Base-by-base conservation (phyloP, 441 rosid species). In the Erodium texanum region DNA sequence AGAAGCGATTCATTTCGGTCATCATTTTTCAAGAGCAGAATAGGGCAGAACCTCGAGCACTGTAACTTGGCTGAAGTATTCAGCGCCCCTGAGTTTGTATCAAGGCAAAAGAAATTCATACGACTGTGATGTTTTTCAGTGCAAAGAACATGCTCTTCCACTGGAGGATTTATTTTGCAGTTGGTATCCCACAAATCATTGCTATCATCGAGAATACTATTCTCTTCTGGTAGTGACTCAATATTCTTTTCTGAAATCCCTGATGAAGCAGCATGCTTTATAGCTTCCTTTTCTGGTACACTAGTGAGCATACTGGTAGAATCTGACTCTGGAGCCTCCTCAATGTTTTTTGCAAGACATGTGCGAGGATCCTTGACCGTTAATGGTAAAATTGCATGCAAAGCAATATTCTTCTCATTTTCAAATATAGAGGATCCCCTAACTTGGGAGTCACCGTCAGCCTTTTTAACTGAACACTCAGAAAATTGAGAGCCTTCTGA, bases 11-110 rank as follows among this genome's bases (percentile, higher is more conserved):
- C 82, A 75, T 52, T 76, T 56, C 66, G 64, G 16, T 77, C 73
- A 61, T 78, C 76, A 73, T 79, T 85, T 82, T 80, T 87, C 56
- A 93, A 86, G 81, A 93, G 86, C 75, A 90, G 62, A 71, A 82
- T 66, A 65, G 93, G 91, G 75, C 93, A 89, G 68, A 82, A 82
- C 73, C 84, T 85, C 16, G 87, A 78, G 74, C 75, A 73, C 77
- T 76, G 85, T 34, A 59, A 76, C 76, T 77, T 70, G 11, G 74
- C 59, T 70, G 81, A 75, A 69, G 79, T 32, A 66, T 71, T 71
- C n/a, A 67, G 72, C 12, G 61, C 67, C 74, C 71, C 77, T 19
- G 73, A 72, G 54, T 76, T 74, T 63, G 69, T 65, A 76, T 75
- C 82, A 69, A 89, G 84, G 84, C 79, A 87, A 83, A 85, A 29